Base-by-base conservation (phyloP, 2,329 filamentous ascomycete species). In the Exophiala mesophila region DNA sequence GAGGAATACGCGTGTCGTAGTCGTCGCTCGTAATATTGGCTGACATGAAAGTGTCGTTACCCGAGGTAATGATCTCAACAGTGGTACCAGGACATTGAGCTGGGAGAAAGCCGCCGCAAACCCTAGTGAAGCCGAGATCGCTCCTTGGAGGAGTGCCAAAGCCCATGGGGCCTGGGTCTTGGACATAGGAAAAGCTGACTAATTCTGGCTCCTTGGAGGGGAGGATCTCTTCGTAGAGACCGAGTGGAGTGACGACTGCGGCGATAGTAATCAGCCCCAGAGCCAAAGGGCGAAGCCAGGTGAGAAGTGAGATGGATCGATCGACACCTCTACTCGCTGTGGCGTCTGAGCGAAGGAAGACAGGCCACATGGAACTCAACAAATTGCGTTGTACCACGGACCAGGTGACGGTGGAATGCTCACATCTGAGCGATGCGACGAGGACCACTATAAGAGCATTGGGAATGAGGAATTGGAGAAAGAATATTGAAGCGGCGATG, bases 231-330 rank as follows among this genome's bases (percentile, higher is more conserved):
- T 72, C 63, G 34, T 67, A 67, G 0, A 74, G 56, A 2, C 70
- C 70, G 3, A 73, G 55, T 0, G 70, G 70, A 0, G 70, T 72
- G 3, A 72, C 56, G 4, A 73, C 59, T n/a, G 67, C 63, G 2
- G 70, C 62, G 10, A 72, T 44, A 0, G 65, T 59, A 3, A 66
- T 55, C 7, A 70, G 39, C 13, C 62, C 19, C 3, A 62, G 39
- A 1, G 62, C 38, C 6, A 65, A 37, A 0, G 63, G 45, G 12
- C 49, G 53, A 31, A 60, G 24, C 44, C 51, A 57, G 4, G 50
- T 57, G 12, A 59, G 39, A 17, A 63, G 13, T 8, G 44, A 38
- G 24, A 63, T 50, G 16, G 49, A 36, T 16, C 41, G 54, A 18
- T 59, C 59, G 10, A 68, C 63, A 1, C 63, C 60, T 6, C 46